Conservation (phyloP, 176 grass and related monocot genomes). For the Zoysia japonica region DNA sequence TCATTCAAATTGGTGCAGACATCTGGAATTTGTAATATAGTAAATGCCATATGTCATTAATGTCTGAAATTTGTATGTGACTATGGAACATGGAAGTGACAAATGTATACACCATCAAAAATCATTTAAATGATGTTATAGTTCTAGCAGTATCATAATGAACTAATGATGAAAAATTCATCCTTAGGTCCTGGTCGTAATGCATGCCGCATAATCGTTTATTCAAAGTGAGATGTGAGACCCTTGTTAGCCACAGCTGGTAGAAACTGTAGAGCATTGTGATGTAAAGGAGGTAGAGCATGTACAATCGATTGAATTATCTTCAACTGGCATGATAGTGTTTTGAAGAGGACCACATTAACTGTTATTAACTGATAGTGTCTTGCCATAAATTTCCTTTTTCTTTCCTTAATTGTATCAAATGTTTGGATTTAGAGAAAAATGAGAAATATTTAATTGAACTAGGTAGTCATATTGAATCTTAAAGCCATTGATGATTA, state of each 20-base stretch:
- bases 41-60: constrained; percentile 6
- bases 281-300: not conserved
- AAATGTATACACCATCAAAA: constrained; percentile 2
- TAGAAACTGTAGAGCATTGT: not conserved
- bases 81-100: not conserved
- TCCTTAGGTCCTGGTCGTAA: not conserved
- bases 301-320: not conserved
- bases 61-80: not conserved
- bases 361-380: constrained; percentile 9
- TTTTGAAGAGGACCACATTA: not conserved
- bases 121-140: not conserved
- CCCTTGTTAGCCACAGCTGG: not conserved
- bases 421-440: not conserved
- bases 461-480: not conserved
- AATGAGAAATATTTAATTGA: not conserved
- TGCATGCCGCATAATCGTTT: not conserved
- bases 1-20: not conserved
- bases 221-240: not conserved
- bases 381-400: not conserved
- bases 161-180: not conserved
- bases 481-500: not conserved
- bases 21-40: not conserved
- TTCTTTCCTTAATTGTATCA: not conserved
- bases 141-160: not conserved
- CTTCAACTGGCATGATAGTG: constrained; percentile 17